Base-by-base conservation (phyloP, 108 stramenopile species). In the Cyclotella choctawhatcheeana region DNA sequence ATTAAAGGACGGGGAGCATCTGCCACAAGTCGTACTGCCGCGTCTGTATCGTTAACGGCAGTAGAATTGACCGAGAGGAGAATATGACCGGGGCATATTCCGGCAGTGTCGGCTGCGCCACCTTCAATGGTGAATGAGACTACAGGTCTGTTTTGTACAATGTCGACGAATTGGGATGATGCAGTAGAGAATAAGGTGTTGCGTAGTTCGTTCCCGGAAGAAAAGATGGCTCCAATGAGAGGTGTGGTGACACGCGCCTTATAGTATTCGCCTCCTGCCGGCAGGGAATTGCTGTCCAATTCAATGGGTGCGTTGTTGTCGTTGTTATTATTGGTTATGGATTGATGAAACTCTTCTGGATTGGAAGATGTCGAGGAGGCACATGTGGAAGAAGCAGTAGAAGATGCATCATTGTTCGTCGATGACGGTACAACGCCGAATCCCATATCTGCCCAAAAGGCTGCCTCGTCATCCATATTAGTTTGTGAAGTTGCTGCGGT, bases 201-300 rank as follows among this genome's bases (percentile, higher is more conserved):
- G 1, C 63, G 45, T 20, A 74, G 54, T n/a, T 74, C 76, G 6
- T 45, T 22, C 14, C 70, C 64, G 31, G 81, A 51, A 56, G 64
- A 74, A 53, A 74, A 82, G 70, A 82, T 82, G 47, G 73, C 71
- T 8, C 81, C 81, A 18, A 82, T 61, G 2, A 45, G 34, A 0
- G 44, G 52, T 0, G 72, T 56, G 22, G 24, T 52, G 56, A 82
- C 50, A 2, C 76, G 71, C 13, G 52, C 75, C 25, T 82, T 59
- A 47, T 82, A 82, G 71, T 77, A 72, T 55, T 77, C 76, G 20
- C 81, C 81, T 24, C 53, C 64, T 21, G 34, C 31, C 2, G 81
- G 81, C 16, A 82, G 62, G 56, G 35, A 51, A 52, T 72, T 77
- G 25, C 34, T 50, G 37, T 76, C 71, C 13, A 74, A 62, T 31